phyloP scores from a whole-genome alignment of 2,329 filamentous ascomycete species.

The Erysiphe neolycopersici region DNA sequence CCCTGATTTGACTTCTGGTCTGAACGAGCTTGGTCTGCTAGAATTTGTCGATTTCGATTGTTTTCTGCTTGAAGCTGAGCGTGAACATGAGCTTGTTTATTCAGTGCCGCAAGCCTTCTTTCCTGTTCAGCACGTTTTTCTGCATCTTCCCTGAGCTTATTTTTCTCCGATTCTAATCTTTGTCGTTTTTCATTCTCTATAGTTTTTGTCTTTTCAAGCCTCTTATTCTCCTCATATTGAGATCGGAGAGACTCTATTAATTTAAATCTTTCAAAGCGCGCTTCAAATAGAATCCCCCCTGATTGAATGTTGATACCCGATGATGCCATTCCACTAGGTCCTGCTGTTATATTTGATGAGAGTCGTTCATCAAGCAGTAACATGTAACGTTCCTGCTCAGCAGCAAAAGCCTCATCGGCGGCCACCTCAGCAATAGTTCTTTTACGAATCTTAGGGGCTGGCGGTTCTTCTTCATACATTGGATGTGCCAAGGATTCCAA shows the following conservation, averaged over 20 bases:
- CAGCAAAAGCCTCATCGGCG: constrained; percentile 76
- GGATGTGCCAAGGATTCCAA: constrained; percentile 50
- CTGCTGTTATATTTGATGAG: constrained; percentile 29
- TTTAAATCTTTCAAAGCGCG: constrained; percentile 77
- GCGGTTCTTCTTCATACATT: constrained; percentile 48
- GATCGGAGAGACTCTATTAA: constrained; percentile 62
- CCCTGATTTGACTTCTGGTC: constrained; percentile 11
- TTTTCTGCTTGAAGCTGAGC: constrained; percentile 15
- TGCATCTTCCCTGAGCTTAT: constrained; percentile 15
- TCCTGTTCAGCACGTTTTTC: constrained; percentile 12
- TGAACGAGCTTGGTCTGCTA: constrained; percentile 4
- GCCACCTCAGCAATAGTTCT: constrained; percentile 84
- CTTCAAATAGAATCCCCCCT: constrained; percentile 49
- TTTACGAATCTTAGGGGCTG: constrained; percentile 71
- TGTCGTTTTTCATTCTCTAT: constrained; percentile 21
- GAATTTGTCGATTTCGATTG: neutral
- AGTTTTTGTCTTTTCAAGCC: constrained; percentile 46
- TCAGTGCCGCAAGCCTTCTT: constrained; percentile 7
- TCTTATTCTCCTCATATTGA: constrained; percentile 49
- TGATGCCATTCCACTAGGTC: constrained; percentile 26
- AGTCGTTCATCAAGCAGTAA: constrained; percentile 70
- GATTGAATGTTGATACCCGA: constrained; percentile 49
- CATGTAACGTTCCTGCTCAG: constrained; percentile 78
- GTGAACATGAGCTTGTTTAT: constrained; percentile 14
- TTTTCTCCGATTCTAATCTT: constrained; percentile 20